Percentiles rank a stretch among this genome's conserved stretches.
Conservation (phyloP, 768 basidiomycete genomes). For the Suillus variegatus region DNA sequence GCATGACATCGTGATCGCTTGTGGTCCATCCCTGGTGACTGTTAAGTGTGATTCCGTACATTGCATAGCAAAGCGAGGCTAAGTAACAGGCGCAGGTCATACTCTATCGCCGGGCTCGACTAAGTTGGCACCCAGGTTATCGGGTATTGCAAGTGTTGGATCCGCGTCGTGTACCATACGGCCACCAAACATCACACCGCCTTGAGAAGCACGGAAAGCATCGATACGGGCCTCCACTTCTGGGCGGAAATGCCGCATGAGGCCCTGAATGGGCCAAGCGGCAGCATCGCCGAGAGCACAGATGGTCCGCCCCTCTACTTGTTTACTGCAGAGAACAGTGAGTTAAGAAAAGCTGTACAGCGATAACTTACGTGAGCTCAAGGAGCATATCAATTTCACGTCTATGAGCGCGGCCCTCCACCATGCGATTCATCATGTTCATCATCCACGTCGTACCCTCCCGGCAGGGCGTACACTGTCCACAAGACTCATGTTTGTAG, state of each 20-base stretch:
- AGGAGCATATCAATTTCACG: constrained; percentile 99
- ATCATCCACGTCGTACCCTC: constrained; percentile 99
- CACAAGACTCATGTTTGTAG: constrained; percentile 98
- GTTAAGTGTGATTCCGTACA: background rate
- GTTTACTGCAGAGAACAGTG: constrained; percentile 60
- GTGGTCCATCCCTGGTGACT: background rate
- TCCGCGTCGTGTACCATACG: constrained; percentile 67
- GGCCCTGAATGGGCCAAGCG: constrained; percentile 97
- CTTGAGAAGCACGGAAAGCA: constrained; percentile 71
- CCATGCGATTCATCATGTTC: constrained; percentile 99
- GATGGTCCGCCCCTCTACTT: constrained; percentile 95
- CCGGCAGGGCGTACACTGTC: constrained; percentile 93
- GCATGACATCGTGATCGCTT: background rate
- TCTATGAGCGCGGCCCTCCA: constrained; percentile 84
- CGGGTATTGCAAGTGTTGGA: constrained; percentile 68
- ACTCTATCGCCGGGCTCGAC: constrained; percentile 41
- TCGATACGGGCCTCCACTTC: constrained; percentile 89
- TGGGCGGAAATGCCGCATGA: constrained; percentile 97
- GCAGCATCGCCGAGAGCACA: constrained; percentile 97
- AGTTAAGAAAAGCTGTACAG: background rate
- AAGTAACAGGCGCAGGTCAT: constrained; percentile 6
- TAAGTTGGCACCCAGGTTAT: constrained; percentile 64
- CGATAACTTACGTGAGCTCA: constrained; percentile 75
- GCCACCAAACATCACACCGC: constrained; percentile 89
- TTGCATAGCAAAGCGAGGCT: background rate